Conservation (phyloP, 2,329 filamentous ascomycete genomes). For the Exophiala bonariae region DNA sequence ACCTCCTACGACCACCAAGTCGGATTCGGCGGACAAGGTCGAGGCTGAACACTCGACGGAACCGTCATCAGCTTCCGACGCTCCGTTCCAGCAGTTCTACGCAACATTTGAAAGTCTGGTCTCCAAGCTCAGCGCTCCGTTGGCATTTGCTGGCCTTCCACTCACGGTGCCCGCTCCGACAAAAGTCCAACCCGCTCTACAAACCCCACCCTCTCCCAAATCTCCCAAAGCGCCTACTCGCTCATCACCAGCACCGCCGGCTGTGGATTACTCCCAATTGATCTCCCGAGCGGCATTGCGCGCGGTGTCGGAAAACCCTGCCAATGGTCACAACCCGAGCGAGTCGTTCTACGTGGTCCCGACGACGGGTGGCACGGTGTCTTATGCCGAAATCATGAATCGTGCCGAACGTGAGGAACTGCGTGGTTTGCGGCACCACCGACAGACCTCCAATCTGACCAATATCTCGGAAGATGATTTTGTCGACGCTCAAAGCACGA, state of each 20-base stretch:
- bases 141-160: slow-evolving; percentile 91
- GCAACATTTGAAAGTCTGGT: slow-evolving; percentile 86
- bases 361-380: slow-evolving; percentile 84
- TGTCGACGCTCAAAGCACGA: slow-evolving; percentile 77
- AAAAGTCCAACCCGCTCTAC: slow-evolving; percentile 15
- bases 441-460: slow-evolving; percentile 44
- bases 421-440: slow-evolving; percentile 30
- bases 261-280: slow-evolving; percentile 76
- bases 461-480: slow-evolving; percentile 82
- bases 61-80: slow-evolving; percentile 55
- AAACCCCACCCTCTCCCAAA: slow-evolving; percentile 7
- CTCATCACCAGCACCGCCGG: slow-evolving; percentile 31
- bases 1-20: slow-evolving; percentile 34
- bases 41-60: slow-evolving; percentile 31
- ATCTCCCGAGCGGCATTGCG: slow-evolving; percentile 84
- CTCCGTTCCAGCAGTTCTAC: slow-evolving; percentile 88
- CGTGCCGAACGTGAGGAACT: slow-evolving; percentile 47
- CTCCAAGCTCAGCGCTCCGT: slow-evolving; percentile 81
- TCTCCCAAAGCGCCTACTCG: slow-evolving; percentile 12
- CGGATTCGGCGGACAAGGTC: slow-evolving; percentile 27
- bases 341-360: slow-evolving; percentile 94
- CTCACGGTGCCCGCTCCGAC: slow-evolving; percentile 51
- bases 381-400: slow-evolving; percentile 84
- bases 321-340: slow-evolving; percentile 58
- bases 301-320: slow-evolving; percentile 68